These are phyloP conservation scores for Scedosporium boydii DNA, from an alignment of 2,329 filamentous ascomycete species.

Conservation along the genomic window DNA sequence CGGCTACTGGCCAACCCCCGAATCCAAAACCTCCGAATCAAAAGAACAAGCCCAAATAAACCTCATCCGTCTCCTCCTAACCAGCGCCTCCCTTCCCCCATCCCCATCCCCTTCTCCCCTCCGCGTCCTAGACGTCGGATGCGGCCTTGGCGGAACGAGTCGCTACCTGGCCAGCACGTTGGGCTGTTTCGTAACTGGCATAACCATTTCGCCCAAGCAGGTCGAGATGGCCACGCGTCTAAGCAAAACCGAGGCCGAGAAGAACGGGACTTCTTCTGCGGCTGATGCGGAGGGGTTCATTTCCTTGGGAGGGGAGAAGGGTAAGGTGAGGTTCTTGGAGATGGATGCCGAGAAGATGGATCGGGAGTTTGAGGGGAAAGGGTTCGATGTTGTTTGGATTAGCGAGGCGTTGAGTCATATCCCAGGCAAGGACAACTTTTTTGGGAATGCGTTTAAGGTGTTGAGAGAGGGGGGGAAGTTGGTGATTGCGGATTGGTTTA, in stretches of 20 bases:
- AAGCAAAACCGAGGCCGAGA: constrained; percentile 24
- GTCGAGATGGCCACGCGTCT: constrained; percentile 48
- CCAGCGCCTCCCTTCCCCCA: constrained; percentile 18
- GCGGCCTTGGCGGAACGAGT: constrained; percentile 50
- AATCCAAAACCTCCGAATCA: constrained; percentile 34
- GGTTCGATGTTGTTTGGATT: constrained; percentile 52
- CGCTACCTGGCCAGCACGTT: constrained; percentile 43
- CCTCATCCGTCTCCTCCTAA: constrained; percentile 45
- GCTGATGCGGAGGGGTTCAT: constrained; percentile 24
- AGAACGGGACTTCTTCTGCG: neutral
- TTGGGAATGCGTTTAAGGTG: constrained; percentile 38
- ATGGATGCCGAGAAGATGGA: constrained; percentile 54
- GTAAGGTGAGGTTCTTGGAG: constrained; percentile 44
- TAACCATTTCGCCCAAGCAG: constrained; percentile 50
- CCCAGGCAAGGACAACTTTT: constrained; percentile 49
- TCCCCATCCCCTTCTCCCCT: constrained; percentile 11
- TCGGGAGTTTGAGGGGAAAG: constrained; percentile 29
- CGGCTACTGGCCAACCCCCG: constrained; percentile 44
- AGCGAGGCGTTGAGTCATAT: constrained; percentile 53
- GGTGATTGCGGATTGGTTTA: constrained; percentile 54
- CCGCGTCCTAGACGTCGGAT: constrained; percentile 49
- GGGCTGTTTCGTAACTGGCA: constrained; percentile 44
- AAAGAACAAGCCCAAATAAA: constrained; percentile 50
- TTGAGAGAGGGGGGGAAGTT: constrained; percentile 40
- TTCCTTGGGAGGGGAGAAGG: constrained; percentile 28